Evolutionary conservation across 1,139 yeast species (phyloP).

Genomic region (Candida sp.): DNA sequence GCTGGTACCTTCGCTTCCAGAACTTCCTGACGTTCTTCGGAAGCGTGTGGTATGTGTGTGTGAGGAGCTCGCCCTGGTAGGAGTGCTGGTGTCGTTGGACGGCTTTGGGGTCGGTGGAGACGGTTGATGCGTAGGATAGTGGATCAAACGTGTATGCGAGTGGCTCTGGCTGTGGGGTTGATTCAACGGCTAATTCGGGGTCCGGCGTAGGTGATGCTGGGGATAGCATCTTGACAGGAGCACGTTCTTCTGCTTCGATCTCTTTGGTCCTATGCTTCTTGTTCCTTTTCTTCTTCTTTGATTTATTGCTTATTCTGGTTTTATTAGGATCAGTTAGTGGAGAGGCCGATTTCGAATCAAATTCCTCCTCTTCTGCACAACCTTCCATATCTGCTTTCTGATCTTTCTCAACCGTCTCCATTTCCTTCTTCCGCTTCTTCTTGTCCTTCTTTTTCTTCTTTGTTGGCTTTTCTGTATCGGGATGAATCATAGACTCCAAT

Average conservation of each 20-base stretch:
- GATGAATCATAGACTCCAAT: not conserved
- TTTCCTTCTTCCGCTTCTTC: constrained; percentile 6
- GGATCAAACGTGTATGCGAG: constrained; percentile 3
- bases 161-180: not conserved
- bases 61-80: constrained; percentile 35
- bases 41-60: constrained; percentile 43
- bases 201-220: not conserved
- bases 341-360: too few species aligned
- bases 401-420: constrained; percentile 2
- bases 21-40: constrained; percentile 53
- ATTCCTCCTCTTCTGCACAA: too few species aligned
- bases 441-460: constrained; percentile 10
- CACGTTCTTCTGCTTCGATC: too few species aligned
- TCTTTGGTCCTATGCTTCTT: not conserved
- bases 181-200: too few species aligned
- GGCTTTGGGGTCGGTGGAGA: not conserved
- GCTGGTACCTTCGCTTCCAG: constrained; percentile 60
- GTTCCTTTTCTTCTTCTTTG: not conserved
- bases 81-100: constrained; percentile 17
- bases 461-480: not conserved
- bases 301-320: not conserved
- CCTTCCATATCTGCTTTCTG: not conserved
- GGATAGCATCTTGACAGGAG: not conserved
- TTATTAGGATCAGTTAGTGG: not conserved
- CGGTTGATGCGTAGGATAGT: not conserved